Percentiles rank a stretch among this genome's conserved stretches.
These are phyloP conservation scores for Carex parvula DNA, from an alignment of 176 grass and related monocot species.

Conservation along the genomic window DNA sequence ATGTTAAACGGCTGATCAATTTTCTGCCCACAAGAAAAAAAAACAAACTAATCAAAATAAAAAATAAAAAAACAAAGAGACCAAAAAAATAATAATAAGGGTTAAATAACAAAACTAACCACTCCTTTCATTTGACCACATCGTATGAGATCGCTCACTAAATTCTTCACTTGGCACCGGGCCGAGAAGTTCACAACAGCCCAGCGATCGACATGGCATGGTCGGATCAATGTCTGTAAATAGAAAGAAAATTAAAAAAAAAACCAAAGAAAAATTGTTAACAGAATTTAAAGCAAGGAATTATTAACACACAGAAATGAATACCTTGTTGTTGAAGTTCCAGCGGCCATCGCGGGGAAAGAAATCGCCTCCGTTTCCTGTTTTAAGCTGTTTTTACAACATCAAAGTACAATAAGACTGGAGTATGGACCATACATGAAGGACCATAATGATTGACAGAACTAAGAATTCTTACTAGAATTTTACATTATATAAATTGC, in stretches of 20 bases:
- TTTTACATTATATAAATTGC: background rate
- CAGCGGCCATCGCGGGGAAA: slow-evolving; percentile 67
- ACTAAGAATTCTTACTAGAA: background rate
- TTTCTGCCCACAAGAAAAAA: slow-evolving; percentile 29
- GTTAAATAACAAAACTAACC: slow-evolving; percentile 35
- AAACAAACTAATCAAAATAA: background rate
- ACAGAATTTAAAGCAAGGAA: background rate
- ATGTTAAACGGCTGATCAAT: slow-evolving; percentile 45
- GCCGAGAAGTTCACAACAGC: slow-evolving; percentile 92
- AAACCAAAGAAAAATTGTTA: background rate
- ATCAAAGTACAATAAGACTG: background rate
- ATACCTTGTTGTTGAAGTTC: slow-evolving; percentile 96
- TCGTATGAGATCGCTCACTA: slow-evolving; percentile 62
- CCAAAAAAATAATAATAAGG: background rate
- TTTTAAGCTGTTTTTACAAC: slow-evolving; percentile 45
- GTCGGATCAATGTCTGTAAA: slow-evolving; percentile 54
- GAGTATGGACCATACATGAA: background rate
- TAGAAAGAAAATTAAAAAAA: background rate
- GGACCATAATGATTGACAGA: background rate
- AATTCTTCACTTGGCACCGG: slow-evolving; percentile 45
- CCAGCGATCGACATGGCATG: slow-evolving; percentile 43
- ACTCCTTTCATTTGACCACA: slow-evolving; percentile 77
- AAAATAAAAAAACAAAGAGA: background rate
- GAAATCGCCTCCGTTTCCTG: slow-evolving; percentile 70
- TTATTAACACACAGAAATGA: background rate